phyloP scores from a whole-genome alignment of 2,329 filamentous ascomycete genomes.

The Cercospora janseana region DNA sequence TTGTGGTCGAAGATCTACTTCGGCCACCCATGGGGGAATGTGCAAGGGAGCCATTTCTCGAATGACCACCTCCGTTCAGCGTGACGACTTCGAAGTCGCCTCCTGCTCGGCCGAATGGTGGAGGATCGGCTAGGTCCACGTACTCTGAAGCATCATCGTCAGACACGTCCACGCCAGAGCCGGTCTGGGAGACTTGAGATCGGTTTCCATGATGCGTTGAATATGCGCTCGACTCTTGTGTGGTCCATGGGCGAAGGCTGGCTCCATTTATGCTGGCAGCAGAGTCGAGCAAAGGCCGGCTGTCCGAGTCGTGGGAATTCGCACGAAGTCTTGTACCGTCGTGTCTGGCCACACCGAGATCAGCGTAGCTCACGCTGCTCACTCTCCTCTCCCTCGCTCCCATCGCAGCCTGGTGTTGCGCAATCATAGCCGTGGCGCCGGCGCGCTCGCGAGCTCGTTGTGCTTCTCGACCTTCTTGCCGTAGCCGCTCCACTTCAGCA shows the following conservation, averaged over 20 bases:
- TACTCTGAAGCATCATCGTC: slow-evolving; percentile 36
- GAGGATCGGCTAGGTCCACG: slow-evolving; percentile 29
- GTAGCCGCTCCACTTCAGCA: slow-evolving; percentile 65
- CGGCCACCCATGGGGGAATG: slow-evolving; percentile 25
- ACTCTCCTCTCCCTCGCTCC: slow-evolving; percentile 60
- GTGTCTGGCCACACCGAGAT: slow-evolving; percentile 71
- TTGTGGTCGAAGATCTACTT: slow-evolving; percentile 32
- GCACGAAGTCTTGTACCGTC: slow-evolving; percentile 74
- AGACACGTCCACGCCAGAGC: slow-evolving; percentile 43
- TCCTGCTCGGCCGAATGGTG: slow-evolving; percentile 35
- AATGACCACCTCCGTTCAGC: slow-evolving; percentile 40
- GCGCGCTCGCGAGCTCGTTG: slow-evolving; percentile 42
- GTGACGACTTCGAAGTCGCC: slow-evolving; percentile 47
- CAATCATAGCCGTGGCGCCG: slow-evolving; percentile 49
- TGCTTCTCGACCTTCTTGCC: slow-evolving; percentile 55
- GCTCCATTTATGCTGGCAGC: slow-evolving; percentile 60
- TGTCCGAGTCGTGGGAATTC: slow-evolving; percentile 70
- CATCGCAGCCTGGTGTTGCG: slow-evolving; percentile 59
- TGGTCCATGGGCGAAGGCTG: slow-evolving; percentile 33
- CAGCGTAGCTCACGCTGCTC: slow-evolving; percentile 73
- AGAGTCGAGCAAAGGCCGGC: slow-evolving; percentile 67
- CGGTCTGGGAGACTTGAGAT: slow-evolving; percentile 41
- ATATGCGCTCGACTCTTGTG: slow-evolving; percentile 22
- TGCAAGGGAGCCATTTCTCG: slow-evolving; percentile 30
- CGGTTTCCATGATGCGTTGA: slow-evolving; percentile 43